These are phyloP conservation scores for Suillus paluster DNA, from an alignment of 768 basidiomycete species.

Conservation along the genomic window DNA sequence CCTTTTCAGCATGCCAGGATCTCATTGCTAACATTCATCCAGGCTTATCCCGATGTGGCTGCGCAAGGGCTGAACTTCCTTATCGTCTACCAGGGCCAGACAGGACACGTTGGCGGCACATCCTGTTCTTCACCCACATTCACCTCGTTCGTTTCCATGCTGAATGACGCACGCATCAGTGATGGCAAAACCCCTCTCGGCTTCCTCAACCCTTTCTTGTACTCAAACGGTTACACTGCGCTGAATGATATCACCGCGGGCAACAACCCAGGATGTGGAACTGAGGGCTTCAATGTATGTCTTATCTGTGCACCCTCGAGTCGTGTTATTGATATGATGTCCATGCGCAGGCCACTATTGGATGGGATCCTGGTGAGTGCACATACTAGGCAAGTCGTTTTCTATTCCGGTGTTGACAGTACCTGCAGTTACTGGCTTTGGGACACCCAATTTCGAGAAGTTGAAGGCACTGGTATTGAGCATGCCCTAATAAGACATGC, in stretches of 20 bases:
- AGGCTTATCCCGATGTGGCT: slow-evolving; percentile 68
- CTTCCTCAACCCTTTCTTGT: slow-evolving; percentile 57
- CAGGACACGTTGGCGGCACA: slow-evolving; percentile 35
- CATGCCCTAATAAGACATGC: slow-evolving; percentile 6
- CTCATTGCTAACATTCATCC: slow-evolving; percentile 17
- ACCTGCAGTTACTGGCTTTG: slow-evolving; percentile 54
- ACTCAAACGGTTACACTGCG: slow-evolving; percentile 45
- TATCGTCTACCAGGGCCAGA: slow-evolving; percentile 45
- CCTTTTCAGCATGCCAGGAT: background rate
- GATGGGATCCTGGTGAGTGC: slow-evolving; percentile 61
- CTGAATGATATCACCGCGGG: slow-evolving; percentile 56
- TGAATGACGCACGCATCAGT: slow-evolving; percentile 43
- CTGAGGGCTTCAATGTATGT: slow-evolving; percentile 46
- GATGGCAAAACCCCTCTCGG: slow-evolving; percentile 37
- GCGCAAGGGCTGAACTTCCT: slow-evolving; percentile 59
- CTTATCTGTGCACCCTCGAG: background rate
- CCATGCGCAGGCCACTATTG: slow-evolving; percentile 45
- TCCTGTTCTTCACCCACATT: slow-evolving; percentile 36
- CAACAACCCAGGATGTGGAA: slow-evolving; percentile 49
- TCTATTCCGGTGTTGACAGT: slow-evolving; percentile 10
- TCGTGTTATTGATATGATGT: background rate
- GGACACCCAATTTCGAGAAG: slow-evolving; percentile 56
- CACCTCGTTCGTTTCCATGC: slow-evolving; percentile 40
- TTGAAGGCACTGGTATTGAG: slow-evolving; percentile 43
- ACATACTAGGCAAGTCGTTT: slow-evolving; percentile 17